phyloP scores from a whole-genome alignment of 768 basidiomycete genomes.

The Asterophora lycoperdoides region DNA sequence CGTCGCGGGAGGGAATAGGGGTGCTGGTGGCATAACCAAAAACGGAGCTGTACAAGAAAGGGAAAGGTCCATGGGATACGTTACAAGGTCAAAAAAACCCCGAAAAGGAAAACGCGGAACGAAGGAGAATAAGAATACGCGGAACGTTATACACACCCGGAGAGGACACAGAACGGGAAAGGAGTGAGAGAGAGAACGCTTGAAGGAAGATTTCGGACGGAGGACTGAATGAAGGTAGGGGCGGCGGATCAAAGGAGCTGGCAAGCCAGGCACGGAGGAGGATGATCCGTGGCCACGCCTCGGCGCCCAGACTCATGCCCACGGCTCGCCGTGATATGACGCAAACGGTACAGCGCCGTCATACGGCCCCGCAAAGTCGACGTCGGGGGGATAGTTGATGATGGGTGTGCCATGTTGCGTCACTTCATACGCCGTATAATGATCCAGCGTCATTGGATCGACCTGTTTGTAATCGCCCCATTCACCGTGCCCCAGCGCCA shows the following conservation, averaged over 20 bases:
- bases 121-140: no score
- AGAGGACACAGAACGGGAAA: no score
- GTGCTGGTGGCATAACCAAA: neutral
- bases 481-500: no score
- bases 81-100: constrained; percentile 6
- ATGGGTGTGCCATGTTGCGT: constrained; percentile 7
- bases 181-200: no score
- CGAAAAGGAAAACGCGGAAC: neutral
- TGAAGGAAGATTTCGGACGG: no score
- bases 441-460: constrained; percentile 14
- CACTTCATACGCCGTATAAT: constrained; percentile 12
- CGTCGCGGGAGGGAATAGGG: no score
- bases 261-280: neutral
- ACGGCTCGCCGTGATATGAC: constrained; percentile 5
- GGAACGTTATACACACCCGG: no score
- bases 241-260: neutral
- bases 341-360: constrained; percentile 8
- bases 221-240: no score
- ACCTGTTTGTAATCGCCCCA: constrained; percentile 20
- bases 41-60: constrained; percentile 13
- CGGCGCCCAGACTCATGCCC: constrained; percentile 4
- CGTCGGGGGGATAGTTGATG: constrained; percentile 15
- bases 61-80: constrained; percentile 10
- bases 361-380: constrained; percentile 7
- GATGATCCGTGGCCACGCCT: neutral